Evolutionary conservation across 1,284 basidiomycete genomes (phyloP), one percentile per base, ranked within the genome.

Genomic region (Austropuccinia psidii): DNA sequence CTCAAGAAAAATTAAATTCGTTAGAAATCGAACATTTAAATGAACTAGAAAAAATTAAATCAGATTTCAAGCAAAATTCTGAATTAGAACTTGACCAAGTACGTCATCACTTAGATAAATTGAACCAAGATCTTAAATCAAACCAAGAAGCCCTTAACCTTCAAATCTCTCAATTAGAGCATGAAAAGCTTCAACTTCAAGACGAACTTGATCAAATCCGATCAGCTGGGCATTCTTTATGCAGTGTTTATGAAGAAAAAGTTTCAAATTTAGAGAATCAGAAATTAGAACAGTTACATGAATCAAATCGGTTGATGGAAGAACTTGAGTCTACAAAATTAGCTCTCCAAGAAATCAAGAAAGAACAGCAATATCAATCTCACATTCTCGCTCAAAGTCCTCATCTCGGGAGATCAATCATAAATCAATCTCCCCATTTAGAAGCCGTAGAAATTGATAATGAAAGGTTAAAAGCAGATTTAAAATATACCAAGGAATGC

Each of bases 381-480:
- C n/a, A 11, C 9, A 24, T 6, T n/a, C 45, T 31, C 24, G 33
- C 27, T 49, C 52, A 27, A 55, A n/a, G n/a, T n/a, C n/a, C n/a
- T n/a, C n/a, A n/a, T n/a, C n/a, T n/a, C n/a, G 41, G 11, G 11
- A 9, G 33, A 35, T 57, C 54, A 27, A 33, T 33, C 31, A 24
- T 19, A 33, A n/a, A 24, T n/a, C 4, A 11, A 57, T 35, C 54
- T 8, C n/a, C n/a, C 29, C 35, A 43, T 39, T 41, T 57, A 13
- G 33, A 54, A 41, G 49, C 66, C 8, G 35, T 68, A 33, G 49
- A 68, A 21, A 68, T 68, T 41, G 66, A 68, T 41, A 68, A 68
- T 41, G 66, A 68, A 41, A 68, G 66, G 13, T 52, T 68, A 41
- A 55, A 45, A 43, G 66, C 66, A 4, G 66, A 68, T 55, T 52